Evolutionary conservation across 805 yeast species (phyloP), one percentile per base, ranked within the genome.

Genomic region (Sporopachydermia lactativora): DNA sequence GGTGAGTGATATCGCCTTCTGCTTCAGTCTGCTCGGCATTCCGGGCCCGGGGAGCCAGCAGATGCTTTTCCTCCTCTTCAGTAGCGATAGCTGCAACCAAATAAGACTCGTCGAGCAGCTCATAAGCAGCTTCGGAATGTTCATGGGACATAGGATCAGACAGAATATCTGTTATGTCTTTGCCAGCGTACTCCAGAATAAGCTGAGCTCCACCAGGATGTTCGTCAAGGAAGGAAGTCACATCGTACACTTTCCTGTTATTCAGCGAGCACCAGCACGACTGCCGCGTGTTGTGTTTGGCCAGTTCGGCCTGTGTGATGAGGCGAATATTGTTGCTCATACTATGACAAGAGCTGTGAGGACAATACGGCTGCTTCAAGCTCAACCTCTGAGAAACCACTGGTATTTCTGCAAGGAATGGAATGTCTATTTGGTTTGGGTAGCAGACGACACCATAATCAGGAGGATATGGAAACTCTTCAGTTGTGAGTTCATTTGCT

Each of bases 81-180:
- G 88, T 81, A 15, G 96, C 96, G 49, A 89, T 59, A 53, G 78
- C 80, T 0, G 94, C 96, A 36, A 89, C 74, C 45, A 84, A 59
- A 60, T 76, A 80, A 43, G 70, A 77, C 37, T 88, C 95, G 46
- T 80, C 82, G 47, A 89, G 64, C 71, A 88, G 79, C 40, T 83
- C 92, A 57, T 82, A 81, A 1, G 96, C 94, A 38, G 79, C 64
- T 46, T 82, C 89, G 3, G 92, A 77, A 58, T 89, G 96, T 39
- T 71, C 75, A 56, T 88, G 96, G 31, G 78, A 66, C 3, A 63
- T 62, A 15, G 64, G 65, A 52, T 89, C 96, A 4, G 78, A 75
- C 70, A 89, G 71, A 38, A 85, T 76, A 41, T 73, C 73, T 5
- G 96, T 83, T 43, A 59, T 53, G 43, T 64, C 70, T 43, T 51